Base-by-base conservation (phyloP, 371 early-diverging fungal species). In the Mortierella sp. region DNA sequence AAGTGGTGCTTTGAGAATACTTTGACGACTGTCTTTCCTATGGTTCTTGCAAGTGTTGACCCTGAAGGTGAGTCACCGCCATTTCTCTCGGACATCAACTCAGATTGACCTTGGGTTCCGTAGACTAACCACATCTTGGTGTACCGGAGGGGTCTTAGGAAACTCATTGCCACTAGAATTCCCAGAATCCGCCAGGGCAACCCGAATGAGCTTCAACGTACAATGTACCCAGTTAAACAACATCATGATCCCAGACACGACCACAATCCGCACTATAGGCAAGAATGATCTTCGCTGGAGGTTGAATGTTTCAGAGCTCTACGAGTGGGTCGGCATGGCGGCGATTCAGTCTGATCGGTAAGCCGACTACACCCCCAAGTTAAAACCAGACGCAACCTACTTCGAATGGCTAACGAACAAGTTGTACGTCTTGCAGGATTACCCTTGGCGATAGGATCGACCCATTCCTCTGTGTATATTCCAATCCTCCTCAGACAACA, bases 271-370 rank as follows among this genome's bases (percentile, higher is more conserved):
- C 7, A 74, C 76, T 27, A 68, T 74, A 27, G 64, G 69, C 22
- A 68, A 52, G 52, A 68, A 74, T 13, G 54, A 62, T 10, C 66
- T 69, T 19, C 73, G 31, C 47, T 63, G 50, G 61, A 53, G 53
- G 37, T 49, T 24, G 63, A 52, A 45, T 47, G 61, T 63, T 45
- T n/a, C 67, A n/a, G 80, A 85, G 24, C 72, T 86, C 13, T 65
- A 83, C 16, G 89, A 90, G 62, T 90, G 90, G 90, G 52, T 90
- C 39, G 90, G 90, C 5, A 78, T 90, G 68, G 84, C 81, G 3
- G 54, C 82, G 27, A 61, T 85, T 25, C 81, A 82, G 61, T 80
- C 88, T 2, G 81, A 79, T 39, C 79, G 90, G 83, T 84, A 73
- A n/a, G n/a, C n/a, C n/a, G n/a, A n/a, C n/a, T n/a, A n/a, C n/a